Conservation (phyloP, 495 filamentous ascomycete genomes). For the Aspergillus egyptiacus region DNA sequence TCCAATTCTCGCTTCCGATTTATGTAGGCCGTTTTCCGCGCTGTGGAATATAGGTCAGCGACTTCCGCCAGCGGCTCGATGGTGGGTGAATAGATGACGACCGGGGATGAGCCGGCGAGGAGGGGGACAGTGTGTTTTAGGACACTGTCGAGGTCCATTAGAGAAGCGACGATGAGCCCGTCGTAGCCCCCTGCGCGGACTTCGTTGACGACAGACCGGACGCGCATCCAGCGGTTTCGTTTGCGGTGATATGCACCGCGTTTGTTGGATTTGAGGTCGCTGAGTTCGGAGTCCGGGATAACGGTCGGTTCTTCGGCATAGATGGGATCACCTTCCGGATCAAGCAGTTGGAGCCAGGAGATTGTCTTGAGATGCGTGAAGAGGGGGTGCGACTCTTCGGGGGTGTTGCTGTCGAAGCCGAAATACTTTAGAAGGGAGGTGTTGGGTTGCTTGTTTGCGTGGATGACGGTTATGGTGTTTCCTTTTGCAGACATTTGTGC, state of each 20-base stretch:
- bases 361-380: constrained; percentile 72
- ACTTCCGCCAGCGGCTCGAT: constrained; percentile 70
- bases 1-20: constrained; percentile 32
- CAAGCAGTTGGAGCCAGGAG: constrained; percentile 83
- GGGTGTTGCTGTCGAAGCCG: constrained; percentile 63
- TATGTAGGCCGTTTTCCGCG: constrained; percentile 67
- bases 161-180: constrained; percentile 71
- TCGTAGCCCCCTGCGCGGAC: constrained; percentile 72
- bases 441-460: constrained; percentile 86
- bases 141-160: constrained; percentile 73
- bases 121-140: constrained; percentile 69
- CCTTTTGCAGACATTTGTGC: constrained; percentile 47
- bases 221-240: constrained; percentile 68
- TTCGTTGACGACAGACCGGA: constrained; percentile 60
- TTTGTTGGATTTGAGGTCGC: constrained; percentile 66
- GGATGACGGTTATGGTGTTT: constrained; percentile 85
- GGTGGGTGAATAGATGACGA: constrained; percentile 76
- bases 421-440: constrained; percentile 82
- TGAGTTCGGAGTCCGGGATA: constrained; percentile 49
- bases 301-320: constrained; percentile 55
- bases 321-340: constrained; percentile 63
- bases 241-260: constrained; percentile 80
- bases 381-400: constrained; percentile 69
- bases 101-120: constrained; percentile 71
- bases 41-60: constrained; percentile 73